Evolutionary conservation across 176 grass and related monocot species (phyloP).

Genomic region (Zoysia japonica): DNA sequence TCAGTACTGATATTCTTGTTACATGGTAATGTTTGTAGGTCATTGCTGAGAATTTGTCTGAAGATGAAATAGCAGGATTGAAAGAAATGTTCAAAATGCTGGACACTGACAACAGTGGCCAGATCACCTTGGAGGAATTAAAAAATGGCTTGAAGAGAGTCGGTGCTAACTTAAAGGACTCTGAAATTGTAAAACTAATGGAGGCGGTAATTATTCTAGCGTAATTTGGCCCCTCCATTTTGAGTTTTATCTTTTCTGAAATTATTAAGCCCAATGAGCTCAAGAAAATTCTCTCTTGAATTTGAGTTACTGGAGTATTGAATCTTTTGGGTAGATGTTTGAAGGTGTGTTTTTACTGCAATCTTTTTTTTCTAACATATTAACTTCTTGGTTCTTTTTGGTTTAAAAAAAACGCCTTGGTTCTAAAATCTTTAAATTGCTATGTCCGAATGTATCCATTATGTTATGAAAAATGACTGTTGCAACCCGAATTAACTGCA

Average conservation of each 20-base stretch:
- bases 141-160: constrained; percentile 73
- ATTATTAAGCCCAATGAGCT: constrained; percentile 17
- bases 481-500: constrained; percentile 3
- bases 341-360: constrained; percentile 24
- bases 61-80: constrained; percentile 96
- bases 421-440: constrained; percentile 7
- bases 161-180: constrained; percentile 88
- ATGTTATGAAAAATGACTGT: constrained; percentile 11
- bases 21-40: constrained; percentile 51
- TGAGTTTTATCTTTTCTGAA: background rate
- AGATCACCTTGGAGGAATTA: constrained; percentile 92
- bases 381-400: constrained; percentile 11
- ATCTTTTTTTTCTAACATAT: background rate
- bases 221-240: constrained; percentile 22
- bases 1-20: constrained; percentile 41
- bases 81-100: constrained; percentile 98
- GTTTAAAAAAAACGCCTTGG: too few relatives aligned
- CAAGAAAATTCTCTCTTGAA: constrained; percentile 29
- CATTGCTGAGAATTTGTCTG: constrained; percentile 88
- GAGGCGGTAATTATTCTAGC: constrained; percentile 71
- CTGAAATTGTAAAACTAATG: constrained; percentile 86
- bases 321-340: constrained; percentile 12
- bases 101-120: constrained; percentile 90
- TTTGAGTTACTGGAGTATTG: constrained; percentile 18
- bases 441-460: background rate